Base-by-base conservation (phyloP, 306 rosid genomes). In the Parietaria judaica region DNA sequence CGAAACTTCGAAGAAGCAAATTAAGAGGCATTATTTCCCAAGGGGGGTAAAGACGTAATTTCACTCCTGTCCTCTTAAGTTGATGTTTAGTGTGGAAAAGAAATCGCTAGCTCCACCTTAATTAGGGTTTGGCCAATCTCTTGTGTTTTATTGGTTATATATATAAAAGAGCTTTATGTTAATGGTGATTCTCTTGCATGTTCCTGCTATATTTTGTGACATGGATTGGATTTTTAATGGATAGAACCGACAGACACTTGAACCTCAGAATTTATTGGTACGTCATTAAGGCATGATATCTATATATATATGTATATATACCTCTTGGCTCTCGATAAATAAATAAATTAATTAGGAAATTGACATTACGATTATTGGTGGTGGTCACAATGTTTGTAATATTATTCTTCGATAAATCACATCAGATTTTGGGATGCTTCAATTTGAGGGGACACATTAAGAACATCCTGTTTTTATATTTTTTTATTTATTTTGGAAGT, bases 351-450 rank as follows among this genome's bases (percentile, higher is more conserved):
- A 49, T 49, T 6, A 3, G 66, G 68, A 76, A 65, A 75, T 70
- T 65, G 86, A 81, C 86, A 75, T 55, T n/a, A 72, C 76, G 37
- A 58, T 60, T 70, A 58, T 60, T 70, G 68, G 72, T 69, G 83
- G 79, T 77, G 86, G 84, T 73, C 90, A 74, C 69, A 72, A 59
- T 79, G 95, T 75, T 86, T 66, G 79, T 78, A 78, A 63, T 70
- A 55, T 74, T 64, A 71, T 58, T 53, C 72, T 67, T 74, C 72
- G 46, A 84, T 78, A 54, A 69, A 70, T 86, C 84, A 78, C 80
- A 76, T 79, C 84, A 68, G 54, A 66, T 45, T 49, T 54, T 54
- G 57, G 56, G 36, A 37, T 86, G 92, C 76, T 82, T 60, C 68
- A 34, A 36, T 23, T 72, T 86, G 63, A 66, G 67, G 66, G 52